phyloP scores from a whole-genome alignment of 2,329 filamentous ascomycete species.

The Colletotrichum paranaense region DNA sequence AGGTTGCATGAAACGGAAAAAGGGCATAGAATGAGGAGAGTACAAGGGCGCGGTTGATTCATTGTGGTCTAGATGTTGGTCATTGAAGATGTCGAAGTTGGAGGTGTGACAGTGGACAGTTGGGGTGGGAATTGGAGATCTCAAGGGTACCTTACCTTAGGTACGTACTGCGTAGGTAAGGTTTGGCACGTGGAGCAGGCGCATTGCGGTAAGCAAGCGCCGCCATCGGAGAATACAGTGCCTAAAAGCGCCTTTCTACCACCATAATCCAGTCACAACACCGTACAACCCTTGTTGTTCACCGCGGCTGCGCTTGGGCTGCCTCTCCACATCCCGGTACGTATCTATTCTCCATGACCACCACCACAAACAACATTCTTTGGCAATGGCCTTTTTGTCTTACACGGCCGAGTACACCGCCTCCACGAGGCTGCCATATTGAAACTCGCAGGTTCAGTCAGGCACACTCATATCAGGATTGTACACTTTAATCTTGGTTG shows the following conservation, averaged over 20 bases:
- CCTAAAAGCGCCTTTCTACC: too few species aligned
- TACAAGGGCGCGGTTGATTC: neutral
- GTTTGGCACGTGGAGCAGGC: neutral
- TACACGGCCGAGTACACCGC: neutral
- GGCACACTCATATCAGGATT: neutral
- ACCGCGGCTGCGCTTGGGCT: conserved; percentile 29
- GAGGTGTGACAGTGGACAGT: neutral
- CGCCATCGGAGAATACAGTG: too few species aligned
- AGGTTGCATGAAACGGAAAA: conserved; percentile 12
- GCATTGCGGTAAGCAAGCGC: neutral
- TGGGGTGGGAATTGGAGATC: neutral
- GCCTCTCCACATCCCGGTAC: conserved; percentile 23
- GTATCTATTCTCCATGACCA: neutral
- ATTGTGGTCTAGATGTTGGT: neutral
- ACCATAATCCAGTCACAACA: neutral
- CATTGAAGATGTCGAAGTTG: neutral
- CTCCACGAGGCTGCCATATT: neutral
- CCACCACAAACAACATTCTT: neutral
- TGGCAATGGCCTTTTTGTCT: neutral
- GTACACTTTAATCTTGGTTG: neutral
- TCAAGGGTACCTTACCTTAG: too few species aligned
- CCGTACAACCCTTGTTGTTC: neutral
- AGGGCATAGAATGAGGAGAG: neutral
- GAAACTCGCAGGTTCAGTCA: neutral
- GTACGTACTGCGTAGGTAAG: too few species aligned